Evolutionary conservation across 2,329 filamentous ascomycete genomes (phyloP).

Genomic region (Alternaria sp.): DNA sequence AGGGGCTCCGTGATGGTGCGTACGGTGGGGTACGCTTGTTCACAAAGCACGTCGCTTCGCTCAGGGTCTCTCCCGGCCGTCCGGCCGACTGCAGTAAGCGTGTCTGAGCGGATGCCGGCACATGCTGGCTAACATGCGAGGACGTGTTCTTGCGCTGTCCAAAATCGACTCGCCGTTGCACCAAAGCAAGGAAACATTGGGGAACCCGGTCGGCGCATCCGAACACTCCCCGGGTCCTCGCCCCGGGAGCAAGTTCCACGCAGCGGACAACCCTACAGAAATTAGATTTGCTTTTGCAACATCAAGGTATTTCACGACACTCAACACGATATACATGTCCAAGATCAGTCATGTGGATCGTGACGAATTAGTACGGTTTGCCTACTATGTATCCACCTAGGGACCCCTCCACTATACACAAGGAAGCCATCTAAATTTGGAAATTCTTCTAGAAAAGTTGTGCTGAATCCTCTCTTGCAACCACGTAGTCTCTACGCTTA

Average conservation of each 20-base stretch:
- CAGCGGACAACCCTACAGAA: neutral
- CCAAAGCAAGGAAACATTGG: neutral
- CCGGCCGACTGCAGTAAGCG: slow-evolving; percentile 14
- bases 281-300: neutral
- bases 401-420: neutral
- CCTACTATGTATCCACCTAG: neutral
- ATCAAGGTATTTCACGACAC: neutral
- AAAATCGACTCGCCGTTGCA: neutral
- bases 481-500: neutral
- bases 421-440: neutral
- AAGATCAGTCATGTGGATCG: neutral
- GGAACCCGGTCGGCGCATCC: neutral
- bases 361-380: neutral
- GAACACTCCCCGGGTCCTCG: neutral
- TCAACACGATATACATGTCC: neutral
- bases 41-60: slow-evolving; percentile 3
- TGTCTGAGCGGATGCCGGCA: slow-evolving; percentile 2
- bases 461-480: neutral
- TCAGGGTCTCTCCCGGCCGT: slow-evolving; percentile 16
- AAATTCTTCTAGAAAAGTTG: neutral
- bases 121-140: slow-evolving; percentile 3
- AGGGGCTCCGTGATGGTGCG: neutral
- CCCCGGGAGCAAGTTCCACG: neutral
- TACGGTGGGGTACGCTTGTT: slow-evolving; percentile 9
- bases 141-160: neutral